Evolutionary conservation across 371 early-diverging fungal species (phyloP).

Genomic region (Lichtheimia ramosa): DNA sequence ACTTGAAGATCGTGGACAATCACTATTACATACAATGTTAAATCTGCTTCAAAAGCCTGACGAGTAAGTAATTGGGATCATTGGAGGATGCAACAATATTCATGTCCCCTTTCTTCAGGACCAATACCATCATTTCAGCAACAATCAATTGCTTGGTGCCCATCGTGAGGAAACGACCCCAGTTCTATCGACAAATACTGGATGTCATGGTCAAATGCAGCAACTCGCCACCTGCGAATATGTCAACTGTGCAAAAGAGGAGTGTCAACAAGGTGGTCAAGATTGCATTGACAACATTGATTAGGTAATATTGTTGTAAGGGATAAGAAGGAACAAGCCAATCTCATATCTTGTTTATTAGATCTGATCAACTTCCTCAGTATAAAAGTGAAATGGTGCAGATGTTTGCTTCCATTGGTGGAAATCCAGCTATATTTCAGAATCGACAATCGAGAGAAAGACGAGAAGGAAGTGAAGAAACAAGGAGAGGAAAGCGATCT

Average conservation of each 20-base stretch:
- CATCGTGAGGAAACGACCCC: slow-evolving; percentile 35
- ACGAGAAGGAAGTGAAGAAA: slow-evolving; percentile 23
- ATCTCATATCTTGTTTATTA: slow-evolving; percentile 1
- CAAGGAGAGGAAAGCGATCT: slow-evolving; percentile 8
- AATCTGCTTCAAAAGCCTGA: slow-evolving; percentile 17
- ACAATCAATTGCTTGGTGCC: slow-evolving; percentile 41
- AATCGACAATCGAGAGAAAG: slow-evolving; percentile 17
- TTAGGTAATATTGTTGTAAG: slow-evolving; percentile 27
- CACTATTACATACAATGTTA: slow-evolving; percentile 11
- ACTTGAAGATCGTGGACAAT: slow-evolving; percentile 36
- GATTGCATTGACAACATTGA: slow-evolving; percentile 39
- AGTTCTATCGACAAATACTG: slow-evolving; percentile 26
- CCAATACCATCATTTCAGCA: slow-evolving; percentile 37
- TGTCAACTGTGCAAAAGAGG: slow-evolving; percentile 35
- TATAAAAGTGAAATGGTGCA: slow-evolving; percentile 33
- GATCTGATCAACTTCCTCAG: slow-evolving; percentile 27
- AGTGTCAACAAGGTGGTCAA: slow-evolving; percentile 45
- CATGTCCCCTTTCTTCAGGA: neutral
- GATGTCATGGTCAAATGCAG: slow-evolving; percentile 25
- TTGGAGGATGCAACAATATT: neutral
- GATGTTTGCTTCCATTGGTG: slow-evolving; percentile 39
- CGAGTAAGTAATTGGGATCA: slow-evolving; percentile 18
- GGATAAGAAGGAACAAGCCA: neutral
- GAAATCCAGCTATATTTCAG: slow-evolving; percentile 43
- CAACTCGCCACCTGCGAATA: slow-evolving; percentile 22